Evolutionary conservation across 345 rosid species (phyloP).

Genomic region (Stellera chamaejasme): DNA sequence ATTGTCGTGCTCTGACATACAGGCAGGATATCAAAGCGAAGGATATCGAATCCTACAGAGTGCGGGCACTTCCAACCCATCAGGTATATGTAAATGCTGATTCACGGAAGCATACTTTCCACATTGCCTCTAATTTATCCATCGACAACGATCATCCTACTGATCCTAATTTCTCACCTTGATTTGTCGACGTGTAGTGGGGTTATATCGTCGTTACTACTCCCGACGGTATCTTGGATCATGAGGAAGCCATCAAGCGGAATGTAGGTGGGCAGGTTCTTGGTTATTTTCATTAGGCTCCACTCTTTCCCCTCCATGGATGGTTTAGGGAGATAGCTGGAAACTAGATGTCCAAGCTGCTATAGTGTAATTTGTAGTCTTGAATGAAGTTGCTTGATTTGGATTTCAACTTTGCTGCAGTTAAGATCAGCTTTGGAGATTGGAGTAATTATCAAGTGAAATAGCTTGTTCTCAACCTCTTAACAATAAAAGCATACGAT

Average conservation of each 20-base stretch:
- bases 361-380: too few relatives aligned
- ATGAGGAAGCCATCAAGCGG: slow-evolving; percentile 70
- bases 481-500: too few relatives aligned
- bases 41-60: slow-evolving; percentile 53
- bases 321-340: too few relatives aligned
- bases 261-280: slow-evolving; percentile 92
- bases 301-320: not conserved
- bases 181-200: slow-evolving; percentile 42
- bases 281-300: slow-evolving; percentile 70
- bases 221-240: slow-evolving; percentile 92
- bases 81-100: slow-evolving; percentile 44
- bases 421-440: too few relatives aligned
- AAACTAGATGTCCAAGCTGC: too few relatives aligned
- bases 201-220: slow-evolving; percentile 89
- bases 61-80: slow-evolving; percentile 67
- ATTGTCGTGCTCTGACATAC: slow-evolving; percentile 73
- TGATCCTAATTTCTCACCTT: not conserved
- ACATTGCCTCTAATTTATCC: not conserved
- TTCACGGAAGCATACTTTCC: not conserved
- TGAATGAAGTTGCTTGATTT: too few relatives aligned
- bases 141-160: not conserved
- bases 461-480: too few relatives aligned
- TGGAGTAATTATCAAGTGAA: too few relatives aligned
- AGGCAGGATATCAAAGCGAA: slow-evolving; percentile 85
- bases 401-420: too few relatives aligned